These are phyloP conservation scores for Suillus cothurnatus DNA, from an alignment of 768 basidiomycete species.

Conservation along the genomic window DNA sequence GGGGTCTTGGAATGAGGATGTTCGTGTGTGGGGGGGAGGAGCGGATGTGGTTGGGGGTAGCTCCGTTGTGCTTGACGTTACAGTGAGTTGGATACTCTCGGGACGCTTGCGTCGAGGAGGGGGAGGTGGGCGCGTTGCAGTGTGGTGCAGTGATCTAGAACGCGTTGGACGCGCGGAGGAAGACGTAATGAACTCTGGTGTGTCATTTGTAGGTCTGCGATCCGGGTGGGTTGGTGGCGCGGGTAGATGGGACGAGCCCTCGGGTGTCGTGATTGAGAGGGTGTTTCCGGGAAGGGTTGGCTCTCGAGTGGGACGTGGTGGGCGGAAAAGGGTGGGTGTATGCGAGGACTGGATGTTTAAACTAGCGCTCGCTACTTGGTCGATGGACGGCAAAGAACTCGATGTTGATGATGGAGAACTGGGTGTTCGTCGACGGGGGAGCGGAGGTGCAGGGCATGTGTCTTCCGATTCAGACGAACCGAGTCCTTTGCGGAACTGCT, in stretches of 20 bases:
- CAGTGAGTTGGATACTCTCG: conserved; percentile 61
- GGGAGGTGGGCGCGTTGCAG: conserved; percentile 41
- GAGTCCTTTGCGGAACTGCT: conserved; percentile 12
- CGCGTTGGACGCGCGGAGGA: conserved; percentile 46
- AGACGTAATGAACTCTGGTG: conserved; percentile 27
- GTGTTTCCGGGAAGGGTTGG: neutral
- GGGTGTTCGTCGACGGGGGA: conserved; percentile 39
- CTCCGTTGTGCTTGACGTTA: conserved; percentile 18
- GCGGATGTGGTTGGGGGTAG: conserved; percentile 8
- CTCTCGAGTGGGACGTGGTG: conserved; percentile 26
- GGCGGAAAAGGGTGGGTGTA: conserved; percentile 19
- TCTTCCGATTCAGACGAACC: conserved; percentile 22
- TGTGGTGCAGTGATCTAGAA: conserved; percentile 58
- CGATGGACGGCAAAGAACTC: conserved; percentile 39
- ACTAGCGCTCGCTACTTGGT: conserved; percentile 44
- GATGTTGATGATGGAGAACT: conserved; percentile 38
- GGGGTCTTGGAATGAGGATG: conserved; percentile 29
- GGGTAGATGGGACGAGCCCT: conserved; percentile 34
- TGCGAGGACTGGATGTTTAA: conserved; percentile 21
- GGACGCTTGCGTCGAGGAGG: conserved; percentile 56
- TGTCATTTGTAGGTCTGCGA: conserved; percentile 39
- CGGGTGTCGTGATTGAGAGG: conserved; percentile 25
- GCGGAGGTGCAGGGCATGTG: conserved; percentile 27
- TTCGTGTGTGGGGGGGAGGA: conserved; percentile 15
- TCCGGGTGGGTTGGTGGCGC: conserved; percentile 60